Evolutionary conservation across 345 rosid species (phyloP), one percentile per base, ranked within the genome.

Genomic region (Ceriops tagal): DNA sequence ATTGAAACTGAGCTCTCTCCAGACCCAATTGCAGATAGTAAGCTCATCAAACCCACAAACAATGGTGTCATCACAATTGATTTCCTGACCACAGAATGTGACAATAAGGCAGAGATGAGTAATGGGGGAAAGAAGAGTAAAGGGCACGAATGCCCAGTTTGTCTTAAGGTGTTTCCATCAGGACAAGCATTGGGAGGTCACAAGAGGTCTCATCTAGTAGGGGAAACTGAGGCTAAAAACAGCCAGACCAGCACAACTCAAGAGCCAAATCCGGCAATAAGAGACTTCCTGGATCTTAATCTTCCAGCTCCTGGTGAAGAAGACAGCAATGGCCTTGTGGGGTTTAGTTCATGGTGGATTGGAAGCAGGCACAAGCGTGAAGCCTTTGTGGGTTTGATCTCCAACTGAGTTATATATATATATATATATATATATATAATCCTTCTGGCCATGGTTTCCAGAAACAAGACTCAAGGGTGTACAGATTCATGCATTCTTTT

Each of bases 161-260:
- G 98, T 77, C 77, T 82, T 2, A 81, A 74, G 57, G 89, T 87
- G 32, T 92, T 90, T 70, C 82, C 82, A 6, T 71, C 90, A 61
- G 98, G 98, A 37, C 98, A 92, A 74, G 96, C 98, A 11, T 75
- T 92, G 62, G 95, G 96, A 0, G 98, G 98, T 60, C 96, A 88
- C 67, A 90, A 87, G 81, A 92, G 98, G 68, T 83, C 90, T 73
- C 93, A 86, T 74, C 65, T 86, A 47, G 59, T 79, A 24, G 65
- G 39, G 30, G 67, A 31, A 26, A 59, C 68, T 22, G 75, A 77
- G 31, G 71, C 67, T 43, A 76, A 69, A 72, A 69, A 37, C 8
- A 64, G 53, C 32, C 70, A 66, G 16, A 49, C 53, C 18, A 63
- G 62, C 37, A 34, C 71, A 52, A 65, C 51, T 30, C 51, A 67